phyloP scores from a whole-genome alignment of 1,284 basidiomycete genomes.

The Xanthoconium separans region DNA sequence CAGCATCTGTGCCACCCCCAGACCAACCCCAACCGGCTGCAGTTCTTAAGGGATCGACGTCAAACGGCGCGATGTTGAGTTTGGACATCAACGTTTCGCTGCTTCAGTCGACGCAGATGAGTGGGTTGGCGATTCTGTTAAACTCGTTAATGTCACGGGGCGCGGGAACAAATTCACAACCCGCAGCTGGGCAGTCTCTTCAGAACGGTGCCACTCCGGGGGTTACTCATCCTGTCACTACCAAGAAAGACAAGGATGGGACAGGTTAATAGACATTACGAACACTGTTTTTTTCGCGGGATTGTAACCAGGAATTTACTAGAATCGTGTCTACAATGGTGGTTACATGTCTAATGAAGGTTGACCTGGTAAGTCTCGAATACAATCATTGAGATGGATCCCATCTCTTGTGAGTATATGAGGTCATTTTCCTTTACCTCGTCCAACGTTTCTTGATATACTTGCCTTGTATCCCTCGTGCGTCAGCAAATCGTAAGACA shows the following conservation, averaged over 20 bases:
- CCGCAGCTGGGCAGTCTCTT: slow-evolving; percentile 12
- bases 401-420: too few species aligned
- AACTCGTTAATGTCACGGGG: slow-evolving; percentile 58
- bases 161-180: slow-evolving; percentile 15
- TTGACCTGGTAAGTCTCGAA: too few species aligned
- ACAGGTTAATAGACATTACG: slow-evolving; percentile 25
- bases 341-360: too few species aligned
- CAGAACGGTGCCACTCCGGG: slow-evolving; percentile 20
- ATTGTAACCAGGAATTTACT: slow-evolving; percentile 6
- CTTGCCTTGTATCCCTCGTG: too few species aligned
- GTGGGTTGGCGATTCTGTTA: slow-evolving; percentile 64
- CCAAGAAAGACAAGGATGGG: slow-evolving; percentile 23
- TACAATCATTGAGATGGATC: too few species aligned
- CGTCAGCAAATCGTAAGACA: too few species aligned
- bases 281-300: slow-evolving; percentile 12
- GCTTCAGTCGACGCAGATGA: slow-evolving; percentile 69
- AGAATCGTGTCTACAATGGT: too few species aligned
- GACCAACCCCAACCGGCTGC: slow-evolving; percentile 66
- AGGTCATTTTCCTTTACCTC: too few species aligned
- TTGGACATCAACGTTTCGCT: slow-evolving; percentile 74
- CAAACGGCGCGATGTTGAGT: slow-evolving; percentile 66
- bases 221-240: slow-evolving; percentile 5
- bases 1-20: slow-evolving; percentile 50
- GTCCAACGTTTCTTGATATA: too few species aligned
- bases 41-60: slow-evolving; percentile 63